Conservation (phyloP, 2,329 filamentous ascomycete genomes). For the Pseudogymnoascus sp. region DNA sequence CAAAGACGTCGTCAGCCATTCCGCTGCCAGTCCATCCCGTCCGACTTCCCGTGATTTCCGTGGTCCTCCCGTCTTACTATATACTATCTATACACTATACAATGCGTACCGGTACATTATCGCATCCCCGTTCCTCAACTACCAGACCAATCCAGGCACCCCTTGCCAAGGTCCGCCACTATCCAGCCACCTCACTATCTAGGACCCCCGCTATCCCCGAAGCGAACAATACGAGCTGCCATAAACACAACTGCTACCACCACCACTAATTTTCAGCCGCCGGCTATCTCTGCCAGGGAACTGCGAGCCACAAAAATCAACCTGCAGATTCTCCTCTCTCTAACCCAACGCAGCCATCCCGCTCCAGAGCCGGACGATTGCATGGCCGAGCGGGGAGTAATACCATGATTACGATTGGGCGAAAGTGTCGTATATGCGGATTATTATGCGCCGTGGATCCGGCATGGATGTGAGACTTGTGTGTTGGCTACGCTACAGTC, state of each 20-base stretch:
- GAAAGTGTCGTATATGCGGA: background rate
- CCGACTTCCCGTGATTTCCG: background rate
- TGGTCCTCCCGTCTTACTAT: background rate
- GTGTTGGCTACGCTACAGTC: background rate
- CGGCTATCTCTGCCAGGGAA: background rate
- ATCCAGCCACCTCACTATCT: background rate
- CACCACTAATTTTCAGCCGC: background rate
- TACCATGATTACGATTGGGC: background rate
- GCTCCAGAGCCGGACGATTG: background rate
- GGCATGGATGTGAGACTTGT: background rate
- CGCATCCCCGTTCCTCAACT: background rate
- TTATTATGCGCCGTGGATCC: background rate
- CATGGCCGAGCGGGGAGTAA: background rate
- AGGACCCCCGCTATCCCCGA: background rate
- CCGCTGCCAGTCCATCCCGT: background rate
- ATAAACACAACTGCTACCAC: background rate
- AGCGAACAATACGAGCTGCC: background rate
- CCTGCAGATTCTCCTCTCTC: background rate
- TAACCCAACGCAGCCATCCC: constrained; percentile 3
- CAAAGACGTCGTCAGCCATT: background rate
- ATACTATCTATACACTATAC: background rate
- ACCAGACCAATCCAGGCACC: background rate
- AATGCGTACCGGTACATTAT: background rate
- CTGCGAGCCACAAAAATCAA: background rate
- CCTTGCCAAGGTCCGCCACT: background rate